Percentiles rank a stretch among this genome's conserved stretches.
phyloP scores from a whole-genome alignment of 768 basidiomycete species.

The Mycena latifolia region DNA sequence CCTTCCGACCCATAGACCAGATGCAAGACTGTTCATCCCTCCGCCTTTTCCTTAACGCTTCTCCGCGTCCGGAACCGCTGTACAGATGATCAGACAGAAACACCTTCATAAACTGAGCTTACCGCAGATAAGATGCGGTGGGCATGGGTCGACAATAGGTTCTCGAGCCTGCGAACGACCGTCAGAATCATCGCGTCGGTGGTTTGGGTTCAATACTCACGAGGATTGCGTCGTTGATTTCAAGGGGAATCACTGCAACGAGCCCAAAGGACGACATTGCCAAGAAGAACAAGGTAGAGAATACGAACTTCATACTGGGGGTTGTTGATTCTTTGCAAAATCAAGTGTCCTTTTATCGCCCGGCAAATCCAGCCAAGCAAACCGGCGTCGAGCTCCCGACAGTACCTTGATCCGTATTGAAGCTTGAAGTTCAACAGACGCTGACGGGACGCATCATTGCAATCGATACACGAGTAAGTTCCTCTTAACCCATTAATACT shows the following conservation, averaged over 20 bases:
- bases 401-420: not conserved
- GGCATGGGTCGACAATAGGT: constrained; percentile 12
- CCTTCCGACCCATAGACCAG: too few species aligned
- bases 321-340: not conserved
- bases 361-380: too few species aligned
- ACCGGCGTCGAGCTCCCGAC: too few species aligned
- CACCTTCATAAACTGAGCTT: not conserved
- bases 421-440: not conserved
- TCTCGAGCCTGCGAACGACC: not conserved
- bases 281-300: not conserved
- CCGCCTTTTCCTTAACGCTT: not conserved
- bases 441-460: not conserved
- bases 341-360: not conserved
- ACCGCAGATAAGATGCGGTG: constrained; percentile 13
- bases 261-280: constrained; percentile 2
- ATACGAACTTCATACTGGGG: not conserved
- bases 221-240: not conserved
- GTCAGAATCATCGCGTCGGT: not conserved
- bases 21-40: too few species aligned
- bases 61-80: not conserved
- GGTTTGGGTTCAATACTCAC: not conserved
- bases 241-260: constrained; percentile 1
- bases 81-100: not conserved
- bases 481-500: not conserved
- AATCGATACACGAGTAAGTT: too few species aligned